Evolutionary conservation across 139 green algal genomes (phyloP).

Genomic region (Ettlia oleoabundans): DNA sequence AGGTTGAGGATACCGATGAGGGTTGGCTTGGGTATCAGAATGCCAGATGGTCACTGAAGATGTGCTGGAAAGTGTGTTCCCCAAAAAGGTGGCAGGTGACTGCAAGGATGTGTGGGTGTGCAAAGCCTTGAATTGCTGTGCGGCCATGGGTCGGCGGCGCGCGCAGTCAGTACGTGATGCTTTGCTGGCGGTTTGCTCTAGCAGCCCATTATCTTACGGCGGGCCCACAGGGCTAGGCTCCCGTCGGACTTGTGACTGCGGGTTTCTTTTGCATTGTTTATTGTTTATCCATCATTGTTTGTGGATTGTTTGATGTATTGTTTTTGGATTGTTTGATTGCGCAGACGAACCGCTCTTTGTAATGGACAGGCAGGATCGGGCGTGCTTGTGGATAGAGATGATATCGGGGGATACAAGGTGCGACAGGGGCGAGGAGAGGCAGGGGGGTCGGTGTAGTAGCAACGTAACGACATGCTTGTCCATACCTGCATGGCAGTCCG

Average conservation of each 20-base stretch:
- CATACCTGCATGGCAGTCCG: constrained; percentile 29
- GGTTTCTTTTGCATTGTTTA: too few relatives aligned
- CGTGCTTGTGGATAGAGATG: too few relatives aligned
- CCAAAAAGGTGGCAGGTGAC: too few relatives aligned
- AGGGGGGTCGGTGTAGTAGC: neutral
- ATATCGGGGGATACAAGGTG: too few relatives aligned
- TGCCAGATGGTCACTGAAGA: too few relatives aligned
- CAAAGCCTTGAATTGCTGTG: constrained; percentile 37
- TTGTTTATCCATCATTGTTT: too few relatives aligned
- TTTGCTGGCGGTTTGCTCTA: constrained; percentile 15
- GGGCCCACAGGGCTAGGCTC: neutral
- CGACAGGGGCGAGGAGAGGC: neutral
- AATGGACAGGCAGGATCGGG: too few relatives aligned
- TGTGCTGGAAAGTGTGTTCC: too few relatives aligned
- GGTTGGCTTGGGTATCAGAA: too few relatives aligned
- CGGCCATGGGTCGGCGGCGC: neutral
- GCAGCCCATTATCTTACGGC: constrained; percentile 39
- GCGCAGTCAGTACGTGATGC: constrained; percentile 40
- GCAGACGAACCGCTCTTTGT: too few relatives aligned
- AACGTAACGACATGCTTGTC: neutral
- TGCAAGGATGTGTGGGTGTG: neutral
- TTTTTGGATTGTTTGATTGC: too few relatives aligned
- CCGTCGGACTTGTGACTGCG: constrained; percentile 45
- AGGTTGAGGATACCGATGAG: neutral
- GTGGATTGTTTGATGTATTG: too few relatives aligned